Evolutionary conservation across 495 filamentous ascomycete species (phyloP).

Genomic region (Neurospora pannonica): DNA sequence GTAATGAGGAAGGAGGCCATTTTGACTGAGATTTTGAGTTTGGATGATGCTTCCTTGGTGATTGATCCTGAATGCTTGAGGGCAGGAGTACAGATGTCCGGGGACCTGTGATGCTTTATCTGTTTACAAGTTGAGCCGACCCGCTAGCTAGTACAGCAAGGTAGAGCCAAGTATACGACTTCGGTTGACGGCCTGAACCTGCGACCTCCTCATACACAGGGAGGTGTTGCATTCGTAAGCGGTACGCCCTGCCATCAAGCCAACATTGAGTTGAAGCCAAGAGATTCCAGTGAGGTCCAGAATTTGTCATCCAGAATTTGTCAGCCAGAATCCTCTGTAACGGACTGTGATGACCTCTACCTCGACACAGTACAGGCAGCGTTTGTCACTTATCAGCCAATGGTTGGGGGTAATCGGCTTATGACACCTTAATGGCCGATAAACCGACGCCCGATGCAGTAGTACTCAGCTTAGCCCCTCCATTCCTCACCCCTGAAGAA

Average conservation of each 20-base stretch:
- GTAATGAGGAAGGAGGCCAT: constrained; percentile 24
- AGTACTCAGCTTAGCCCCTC: no score
- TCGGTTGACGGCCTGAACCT: no score
- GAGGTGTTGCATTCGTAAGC: no score
- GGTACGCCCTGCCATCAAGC: background rate
- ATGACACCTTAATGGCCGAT: background rate
- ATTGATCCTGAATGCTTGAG: no score
- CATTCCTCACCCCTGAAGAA: background rate
- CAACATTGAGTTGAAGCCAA: background rate
- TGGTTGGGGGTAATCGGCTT: background rate
- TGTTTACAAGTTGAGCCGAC: no score
- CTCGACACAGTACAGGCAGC: background rate
- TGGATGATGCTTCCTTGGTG: no score
- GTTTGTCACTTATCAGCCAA: background rate
- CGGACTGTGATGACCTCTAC: background rate
- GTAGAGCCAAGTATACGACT: no score
- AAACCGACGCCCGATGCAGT: background rate
- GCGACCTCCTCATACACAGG: no score
- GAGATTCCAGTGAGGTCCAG: no score
- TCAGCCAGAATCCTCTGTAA: background rate
- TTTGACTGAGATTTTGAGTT: no score
- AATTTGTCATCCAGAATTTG: no score
- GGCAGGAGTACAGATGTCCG: background rate
- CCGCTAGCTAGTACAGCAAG: no score
- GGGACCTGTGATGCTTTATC: background rate